phyloP scores from a whole-genome alignment of 495 filamentous ascomycete genomes.

The Hypoxylon lenormandii region DNA sequence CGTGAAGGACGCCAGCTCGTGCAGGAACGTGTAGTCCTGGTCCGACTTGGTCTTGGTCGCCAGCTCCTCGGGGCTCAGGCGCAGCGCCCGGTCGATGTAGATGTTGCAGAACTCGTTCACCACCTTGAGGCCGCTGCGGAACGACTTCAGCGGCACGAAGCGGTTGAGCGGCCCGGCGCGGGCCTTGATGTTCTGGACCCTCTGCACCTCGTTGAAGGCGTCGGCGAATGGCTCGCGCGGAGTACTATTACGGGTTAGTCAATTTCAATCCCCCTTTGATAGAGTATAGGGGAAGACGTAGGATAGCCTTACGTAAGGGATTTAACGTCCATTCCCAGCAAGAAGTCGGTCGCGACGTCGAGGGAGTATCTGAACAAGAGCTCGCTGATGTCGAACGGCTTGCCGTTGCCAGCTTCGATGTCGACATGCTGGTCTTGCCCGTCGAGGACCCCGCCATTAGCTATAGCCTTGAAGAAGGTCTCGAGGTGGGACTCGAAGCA shows the following conservation, averaged over 20 bases:
- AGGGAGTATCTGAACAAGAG: slow-evolving; percentile 85
- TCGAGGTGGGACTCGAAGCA: slow-evolving; percentile 82
- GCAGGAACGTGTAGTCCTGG: slow-evolving; percentile 80
- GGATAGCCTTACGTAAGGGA: slow-evolving; percentile 65
- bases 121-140: slow-evolving; percentile 70
- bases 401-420: slow-evolving; percentile 60
- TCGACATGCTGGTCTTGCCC: slow-evolving; percentile 60
- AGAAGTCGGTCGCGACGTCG: slow-evolving; percentile 84
- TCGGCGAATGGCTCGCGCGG: slow-evolving; percentile 71
- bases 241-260: slow-evolving; percentile 46
- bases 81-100: slow-evolving; percentile 75
- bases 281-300: not conserved
- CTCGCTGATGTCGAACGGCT: slow-evolving; percentile 73
- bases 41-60: slow-evolving; percentile 71
- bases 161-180: slow-evolving; percentile 68
- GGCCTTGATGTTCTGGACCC: slow-evolving; percentile 70
- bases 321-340: slow-evolving; percentile 80
- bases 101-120: slow-evolving; percentile 80
- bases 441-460: slow-evolving; percentile 65
- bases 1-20: slow-evolving; percentile 80
- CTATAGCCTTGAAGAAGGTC: slow-evolving; percentile 69
- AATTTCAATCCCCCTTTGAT: slow-evolving; percentile 18
- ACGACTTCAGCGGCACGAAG: slow-evolving; percentile 69
- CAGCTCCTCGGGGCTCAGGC: slow-evolving; percentile 71
- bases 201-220: slow-evolving; percentile 78